phyloP scores from a whole-genome alignment of 2,329 filamentous ascomycete species.

The Paecilomyces formosus region DNA sequence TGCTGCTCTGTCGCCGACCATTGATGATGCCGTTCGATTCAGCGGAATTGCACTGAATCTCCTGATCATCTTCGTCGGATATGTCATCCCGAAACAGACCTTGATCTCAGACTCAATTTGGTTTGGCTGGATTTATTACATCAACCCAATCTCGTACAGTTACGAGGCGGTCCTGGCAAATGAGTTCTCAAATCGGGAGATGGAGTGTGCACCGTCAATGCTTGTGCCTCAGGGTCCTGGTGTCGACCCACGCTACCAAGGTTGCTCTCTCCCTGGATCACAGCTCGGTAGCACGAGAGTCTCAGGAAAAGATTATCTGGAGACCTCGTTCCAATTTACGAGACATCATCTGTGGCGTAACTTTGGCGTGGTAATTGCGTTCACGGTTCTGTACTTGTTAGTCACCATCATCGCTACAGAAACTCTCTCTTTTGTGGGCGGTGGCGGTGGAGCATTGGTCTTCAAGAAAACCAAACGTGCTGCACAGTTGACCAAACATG shows the following conservation, averaged over 20 bases:
- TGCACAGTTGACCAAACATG: conserved; percentile 44
- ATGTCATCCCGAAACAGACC: conserved; percentile 57
- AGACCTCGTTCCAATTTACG: conserved; percentile 49
- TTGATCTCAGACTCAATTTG: conserved; percentile 54
- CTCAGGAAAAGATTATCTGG: conserved; percentile 48
- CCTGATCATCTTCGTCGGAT: conserved; percentile 57
- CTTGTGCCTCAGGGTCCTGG: conserved; percentile 54
- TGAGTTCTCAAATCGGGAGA: conserved; percentile 51
- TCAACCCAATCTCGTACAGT: conserved; percentile 51
- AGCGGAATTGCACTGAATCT: conserved; percentile 55
- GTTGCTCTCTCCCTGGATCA: conserved; percentile 56
- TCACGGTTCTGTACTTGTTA: conserved; percentile 64
- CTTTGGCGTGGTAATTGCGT: conserved; percentile 70
- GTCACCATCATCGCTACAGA: conserved; percentile 67
- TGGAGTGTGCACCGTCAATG: conserved; percentile 53
- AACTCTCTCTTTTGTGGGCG: conserved; percentile 53
- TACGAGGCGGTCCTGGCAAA: conserved; percentile 63
- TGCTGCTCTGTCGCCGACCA: conserved; percentile 54
- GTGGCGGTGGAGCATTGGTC: conserved; percentile 60
- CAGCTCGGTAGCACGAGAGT: conserved; percentile 44
- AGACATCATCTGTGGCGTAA: conserved; percentile 61
- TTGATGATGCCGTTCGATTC: conserved; percentile 61
- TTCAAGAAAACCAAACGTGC: conserved; percentile 63
- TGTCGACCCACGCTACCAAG: conserved; percentile 49
- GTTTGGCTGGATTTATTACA: conserved; percentile 57